Evolutionary conservation across 2,329 filamentous ascomycete genomes (phyloP), one percentile per base, ranked within the genome.

Genomic region (Claviceps sp.): DNA sequence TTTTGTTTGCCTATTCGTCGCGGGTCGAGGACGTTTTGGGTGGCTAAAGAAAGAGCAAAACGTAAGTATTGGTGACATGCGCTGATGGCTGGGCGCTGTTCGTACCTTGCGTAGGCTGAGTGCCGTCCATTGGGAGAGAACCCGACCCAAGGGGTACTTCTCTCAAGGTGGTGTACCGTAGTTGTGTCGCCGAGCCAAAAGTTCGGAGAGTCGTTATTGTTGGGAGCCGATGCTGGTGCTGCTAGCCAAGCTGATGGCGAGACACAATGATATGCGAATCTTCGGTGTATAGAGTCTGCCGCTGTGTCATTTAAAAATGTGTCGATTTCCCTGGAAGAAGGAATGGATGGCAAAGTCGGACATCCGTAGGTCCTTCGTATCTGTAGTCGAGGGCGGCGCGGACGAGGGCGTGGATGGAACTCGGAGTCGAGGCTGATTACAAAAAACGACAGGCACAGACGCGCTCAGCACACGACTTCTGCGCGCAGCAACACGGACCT

Each of bases 1-100:
- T 88, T 86, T 67, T 88, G 85, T 64, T 84, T 77, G 52, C 88
- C 88, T 55, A 86, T 66, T 51, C 88, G 82, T 56, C 88, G 81
- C 42, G 88, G 88, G 65, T 96, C 89, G 57, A 89, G 72, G 61
- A 86, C 81, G 63, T 56, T 56, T 52, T 60, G 57, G 38, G 58
- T 60, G 47, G 59, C 59, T 56, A 46, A 9, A 26, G 37, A 47
- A 37, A 51, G 46, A n/a, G 18, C 4, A 38, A 13, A 24, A 11
- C 3, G 5, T 30, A 13, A 44, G 11, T 7, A 40, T 16, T 22
- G 9, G 6, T 4, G 13, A 26, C 24, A 46, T 34, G 11, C 24
- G n/a, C 43, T 30, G 22, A n/a, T 30, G 40, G 40, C n/a, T 4
- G 18, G 11, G 16, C 24, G 44, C 14, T 20, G 14, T 44, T 5